A percentile compares a stretch with the other conserved stretches of the same genome.
Conservation (phyloP, 2,329 filamentous ascomycete genomes). For the Monascus ruber region DNA sequence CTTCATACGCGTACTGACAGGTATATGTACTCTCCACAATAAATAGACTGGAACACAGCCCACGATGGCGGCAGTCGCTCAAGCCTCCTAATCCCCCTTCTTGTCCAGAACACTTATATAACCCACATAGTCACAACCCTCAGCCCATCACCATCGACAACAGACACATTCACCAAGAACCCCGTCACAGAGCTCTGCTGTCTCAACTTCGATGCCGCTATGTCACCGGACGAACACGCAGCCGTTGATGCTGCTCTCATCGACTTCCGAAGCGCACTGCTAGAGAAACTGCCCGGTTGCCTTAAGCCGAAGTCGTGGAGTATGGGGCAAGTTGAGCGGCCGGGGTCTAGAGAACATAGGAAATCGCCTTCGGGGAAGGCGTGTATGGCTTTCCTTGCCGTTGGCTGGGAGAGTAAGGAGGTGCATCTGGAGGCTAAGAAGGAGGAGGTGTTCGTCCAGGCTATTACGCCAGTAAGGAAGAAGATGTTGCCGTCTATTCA, state of each 20-base stretch:
- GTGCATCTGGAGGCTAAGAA: slow-evolving; percentile 37
- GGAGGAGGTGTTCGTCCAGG: slow-evolving; percentile 33
- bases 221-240: slow-evolving; percentile 15
- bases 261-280: slow-evolving; percentile 26
- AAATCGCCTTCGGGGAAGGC: slow-evolving; percentile 32
- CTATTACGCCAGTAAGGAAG: slow-evolving; percentile 32
- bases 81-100: slow-evolving; percentile 11
- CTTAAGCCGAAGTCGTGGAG: slow-evolving; percentile 19
- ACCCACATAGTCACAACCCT: slow-evolving; percentile 21
- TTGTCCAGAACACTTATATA: slow-evolving; percentile 11
- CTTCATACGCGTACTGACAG: no score
- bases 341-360: slow-evolving; percentile 17
- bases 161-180: slow-evolving; percentile 19
- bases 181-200: slow-evolving; percentile 41
- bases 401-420: slow-evolving; percentile 44
- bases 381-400: slow-evolving; percentile 30
- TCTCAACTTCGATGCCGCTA: slow-evolving; percentile 31
- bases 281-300: slow-evolving; percentile 19
- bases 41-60: slow-evolving; percentile 23
- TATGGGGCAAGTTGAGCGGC: slow-evolving; percentile 27
- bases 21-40: no score
- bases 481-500: slow-evolving; percentile 25
- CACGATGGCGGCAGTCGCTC: slow-evolving; percentile 11
- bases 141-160: slow-evolving; percentile 14
- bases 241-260: slow-evolving; percentile 21